These are phyloP conservation scores for Ailanthus altissimus DNA, from an alignment of 345 rosid genomes.

Conservation along the genomic window DNA sequence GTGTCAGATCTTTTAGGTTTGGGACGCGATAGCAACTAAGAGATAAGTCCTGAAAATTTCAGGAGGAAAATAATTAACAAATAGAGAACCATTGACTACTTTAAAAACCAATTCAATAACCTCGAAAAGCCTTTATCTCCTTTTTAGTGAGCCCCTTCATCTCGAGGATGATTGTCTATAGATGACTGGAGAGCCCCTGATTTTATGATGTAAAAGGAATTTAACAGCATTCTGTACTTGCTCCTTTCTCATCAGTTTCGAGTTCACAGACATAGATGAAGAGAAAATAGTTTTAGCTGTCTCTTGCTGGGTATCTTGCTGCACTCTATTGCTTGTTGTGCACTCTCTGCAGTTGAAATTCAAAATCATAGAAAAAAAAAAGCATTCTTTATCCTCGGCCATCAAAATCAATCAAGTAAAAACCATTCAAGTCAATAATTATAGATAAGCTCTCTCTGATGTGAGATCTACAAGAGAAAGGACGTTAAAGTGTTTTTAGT, in stretches of 20 bases:
- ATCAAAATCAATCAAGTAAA: neutral
- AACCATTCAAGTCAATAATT: neutral
- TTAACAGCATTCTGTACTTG: conserved; percentile 94
- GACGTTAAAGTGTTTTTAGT: too few relatives aligned
- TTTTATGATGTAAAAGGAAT: conserved; percentile 92
- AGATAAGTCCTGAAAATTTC: conserved; percentile 64
- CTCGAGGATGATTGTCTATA: conserved; percentile 91
- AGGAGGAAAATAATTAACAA: neutral
- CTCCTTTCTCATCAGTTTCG: conserved; percentile 89
- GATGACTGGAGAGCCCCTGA: conserved; percentile 85
- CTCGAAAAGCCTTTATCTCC: conserved; percentile 93
- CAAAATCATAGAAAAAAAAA: neutral
- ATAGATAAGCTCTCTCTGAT: neutral
- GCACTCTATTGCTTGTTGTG: conserved; percentile 44
- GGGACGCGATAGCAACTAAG: too few relatives aligned
- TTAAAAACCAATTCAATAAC: conserved; percentile 20
- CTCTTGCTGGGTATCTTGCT: conserved; percentile 49
- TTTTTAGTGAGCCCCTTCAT: conserved; percentile 94
- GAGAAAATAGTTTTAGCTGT: conserved; percentile 40
- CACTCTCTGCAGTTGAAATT: conserved; percentile 43
- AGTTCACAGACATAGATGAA: conserved; percentile 76
- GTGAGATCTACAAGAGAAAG: neutral
- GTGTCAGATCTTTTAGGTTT: too few relatives aligned
- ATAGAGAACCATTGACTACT: conserved; percentile 11
- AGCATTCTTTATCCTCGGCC: neutral